phyloP scores from a whole-genome alignment of 371 early-diverging fungal genomes.

The Mortierella sp. region DNA sequence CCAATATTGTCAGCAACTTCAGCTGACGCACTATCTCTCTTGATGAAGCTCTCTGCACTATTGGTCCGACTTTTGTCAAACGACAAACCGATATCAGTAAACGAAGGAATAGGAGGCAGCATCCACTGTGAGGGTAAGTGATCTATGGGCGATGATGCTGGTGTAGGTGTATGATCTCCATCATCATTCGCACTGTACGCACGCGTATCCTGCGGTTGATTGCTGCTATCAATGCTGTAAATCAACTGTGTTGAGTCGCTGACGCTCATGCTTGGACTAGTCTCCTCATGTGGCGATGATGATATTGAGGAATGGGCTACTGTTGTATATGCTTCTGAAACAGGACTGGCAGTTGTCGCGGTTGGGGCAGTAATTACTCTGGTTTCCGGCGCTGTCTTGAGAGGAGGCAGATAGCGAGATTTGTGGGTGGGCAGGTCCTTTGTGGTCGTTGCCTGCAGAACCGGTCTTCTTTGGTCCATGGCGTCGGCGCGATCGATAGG shows the following conservation, averaged over 20 bases:
- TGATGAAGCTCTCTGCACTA: no score
- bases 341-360: neutral
- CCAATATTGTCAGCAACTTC: neutral
- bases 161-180: constrained; percentile 8
- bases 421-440: constrained; percentile 27
- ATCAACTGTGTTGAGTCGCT: neutral
- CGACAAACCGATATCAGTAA: constrained; percentile 36
- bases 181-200: neutral
- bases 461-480: neutral
- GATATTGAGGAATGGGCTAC: neutral
- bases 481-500: no score
- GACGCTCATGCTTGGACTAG: neutral
- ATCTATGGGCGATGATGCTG: constrained; percentile 20
- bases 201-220: neutral
- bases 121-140: constrained; percentile 17
- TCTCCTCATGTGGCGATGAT: neutral
- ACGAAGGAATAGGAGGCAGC: constrained; percentile 47
- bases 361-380: constrained; percentile 1
- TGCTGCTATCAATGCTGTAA: neutral
- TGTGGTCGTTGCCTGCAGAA: neutral
- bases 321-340: neutral
- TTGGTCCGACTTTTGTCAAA: constrained; percentile 31
- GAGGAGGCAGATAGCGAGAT: constrained; percentile 20
- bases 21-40: neutral
- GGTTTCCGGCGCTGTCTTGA: constrained; percentile 25